Base-by-base conservation (phyloP, 805 yeast genomes). In the Debaryomyces castellii region DNA sequence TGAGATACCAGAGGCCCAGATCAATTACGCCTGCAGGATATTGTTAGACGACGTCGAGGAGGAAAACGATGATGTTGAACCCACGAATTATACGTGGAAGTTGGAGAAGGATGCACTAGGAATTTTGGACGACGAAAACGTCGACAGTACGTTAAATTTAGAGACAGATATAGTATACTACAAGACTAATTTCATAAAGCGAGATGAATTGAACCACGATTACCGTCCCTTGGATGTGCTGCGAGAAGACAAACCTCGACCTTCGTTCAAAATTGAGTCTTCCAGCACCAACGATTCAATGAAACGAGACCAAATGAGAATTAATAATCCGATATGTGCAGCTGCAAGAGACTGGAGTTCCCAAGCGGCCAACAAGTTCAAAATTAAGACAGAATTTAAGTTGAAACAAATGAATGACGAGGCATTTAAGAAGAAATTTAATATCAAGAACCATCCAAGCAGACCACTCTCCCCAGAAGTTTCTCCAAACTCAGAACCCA, bases 81-180 rank as follows among this genome's bases (percentile, higher is more conserved):
- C 52, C 11, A 45, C 41, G 3, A 45, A 51, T 18, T 62, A 53
- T 32, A 55, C 52, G 5, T 72, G 77, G 77, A 54, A 44, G 14
- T 52, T 72, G 28, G 38, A 53, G 11, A 58, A 58, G 25, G 76
- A 72, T 55, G 60, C 71, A 17, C 52, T 72, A 40, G 61, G 57
- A 16, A 41, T 70, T 36, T 47, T 65, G 7, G 59, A 53, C 14
- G 50, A 52, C 10, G 59, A 58, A 32, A 55, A 60, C 22, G 50
- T 57, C 30, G 69, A 69, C 39, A 51, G 66, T 23, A 51, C 60
- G 14, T 54, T 72, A 22, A 71, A 71, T 46, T 53, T 72, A 36
- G 73, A 72, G 25, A 59, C 73, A 2, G 76, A 72, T 47, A 66
- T 72, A 28, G 73, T 71, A 14, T 72, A 71, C 52, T 72, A 72